Percentiles rank a stretch among this genome's conserved stretches.
Evolutionary conservation across 2,329 filamentous ascomycete genomes (phyloP).

Genomic region (Neonectria punicea): DNA sequence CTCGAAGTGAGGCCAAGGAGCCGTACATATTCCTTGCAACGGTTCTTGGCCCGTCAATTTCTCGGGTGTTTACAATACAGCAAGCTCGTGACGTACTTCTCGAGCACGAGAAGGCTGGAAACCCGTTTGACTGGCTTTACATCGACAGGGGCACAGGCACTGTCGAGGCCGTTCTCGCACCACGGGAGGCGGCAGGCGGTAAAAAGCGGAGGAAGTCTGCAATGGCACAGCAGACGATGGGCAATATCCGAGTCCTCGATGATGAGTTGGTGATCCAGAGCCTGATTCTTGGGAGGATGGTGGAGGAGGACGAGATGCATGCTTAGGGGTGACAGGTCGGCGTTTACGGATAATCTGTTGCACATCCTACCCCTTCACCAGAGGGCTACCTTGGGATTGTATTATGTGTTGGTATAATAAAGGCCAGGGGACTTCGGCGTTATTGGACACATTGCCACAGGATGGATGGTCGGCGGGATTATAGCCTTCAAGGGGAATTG

Average conservation of each 20-base stretch:
- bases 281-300: constrained; percentile 83
- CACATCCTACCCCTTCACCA: constrained; percentile 7
- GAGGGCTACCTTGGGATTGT: not conserved
- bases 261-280: constrained; percentile 94
- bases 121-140: constrained; percentile 80
- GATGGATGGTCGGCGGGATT: not conserved
- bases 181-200: constrained; percentile 35
- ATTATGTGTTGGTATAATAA: not conserved
- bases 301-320: constrained; percentile 67
- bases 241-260: constrained; percentile 74
- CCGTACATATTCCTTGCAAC: constrained; percentile 84
- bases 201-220: constrained; percentile 56
- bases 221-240: constrained; percentile 47
- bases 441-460: constrained; percentile 11
- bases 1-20: constrained; percentile 71
- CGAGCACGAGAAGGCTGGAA: constrained; percentile 58
- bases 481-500: not conserved
- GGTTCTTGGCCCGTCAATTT: constrained; percentile 79
- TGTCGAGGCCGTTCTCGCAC: constrained; percentile 59
- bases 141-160: constrained; percentile 73
- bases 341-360: constrained; percentile 28
- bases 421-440: constrained; percentile 6
- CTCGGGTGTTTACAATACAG: constrained; percentile 71
- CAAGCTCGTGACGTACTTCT: constrained; percentile 71
- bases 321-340: constrained; percentile 23